Base-by-base conservation (phyloP, 352 stramenopile species). In the Globisporangium cederbergense region DNA sequence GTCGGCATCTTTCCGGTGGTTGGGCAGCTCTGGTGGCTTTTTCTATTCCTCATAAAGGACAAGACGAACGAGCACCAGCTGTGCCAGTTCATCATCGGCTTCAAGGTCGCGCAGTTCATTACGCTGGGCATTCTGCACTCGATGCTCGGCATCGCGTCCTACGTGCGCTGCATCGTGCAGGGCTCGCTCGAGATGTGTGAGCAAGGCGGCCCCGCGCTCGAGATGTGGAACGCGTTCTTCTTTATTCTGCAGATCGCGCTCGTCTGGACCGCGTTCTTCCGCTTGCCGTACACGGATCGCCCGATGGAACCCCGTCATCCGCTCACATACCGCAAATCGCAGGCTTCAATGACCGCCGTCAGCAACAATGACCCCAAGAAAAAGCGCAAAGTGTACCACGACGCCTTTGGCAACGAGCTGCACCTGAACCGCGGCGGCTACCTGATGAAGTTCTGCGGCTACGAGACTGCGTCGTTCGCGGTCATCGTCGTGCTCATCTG, bases 1-100 rank as follows among this genome's bases (percentile, higher is more conserved):
- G 66, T 96, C 40, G 89, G 89, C 38, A 66, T 96, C 32, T 82
- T 96, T 32, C 90, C 90, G 0, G 77, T 93, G 38, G 61, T 97
- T n/a, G 86, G 87, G 4, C 88, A 96, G 72, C 62, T 95, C 38
- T 97, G 89, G 90, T 97, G 90, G 90, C 78, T 96, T 47, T 85
- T 96, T 20, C 67, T 97, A 9, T 97, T 97, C 55, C 28, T 97
- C 30, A 78, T 96, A 57, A 95, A 96, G 67, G 89, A 97, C 78
- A 97, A 97, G 66, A 93, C 84, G 34, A 92, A 97, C 70, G 90
- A 97, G 70, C 91, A 96, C 61, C 90, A 97, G 63, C 71, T 97
- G n/a, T 96, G 88, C 60, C 80, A 97, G 62, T 97, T 97, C 45
- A 97, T 97, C 54, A 83, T 97, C 18, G 85, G 87, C 16, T 97